phyloP scores from a whole-genome alignment of 441 rosid species.

The Biscutella laevigata region DNA sequence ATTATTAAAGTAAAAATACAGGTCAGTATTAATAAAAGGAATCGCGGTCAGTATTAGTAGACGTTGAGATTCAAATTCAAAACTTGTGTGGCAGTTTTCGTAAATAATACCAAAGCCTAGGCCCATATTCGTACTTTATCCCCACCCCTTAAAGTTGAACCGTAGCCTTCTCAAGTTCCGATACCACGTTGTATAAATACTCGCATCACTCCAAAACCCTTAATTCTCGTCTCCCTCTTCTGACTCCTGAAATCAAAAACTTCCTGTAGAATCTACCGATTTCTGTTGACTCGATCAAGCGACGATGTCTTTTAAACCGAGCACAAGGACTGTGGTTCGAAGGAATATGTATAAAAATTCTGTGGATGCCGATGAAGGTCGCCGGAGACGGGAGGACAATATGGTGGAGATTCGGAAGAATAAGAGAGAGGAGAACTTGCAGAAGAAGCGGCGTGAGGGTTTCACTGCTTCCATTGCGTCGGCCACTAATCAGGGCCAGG shows the following conservation, averaged over 20 bases:
- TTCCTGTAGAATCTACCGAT: not conserved
- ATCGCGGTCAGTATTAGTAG: not conserved
- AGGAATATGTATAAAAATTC: constrained; percentile 45
- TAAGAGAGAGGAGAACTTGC: constrained; percentile 48
- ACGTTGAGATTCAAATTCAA: constrained; percentile 52
- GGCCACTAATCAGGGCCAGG: constrained; percentile 9
- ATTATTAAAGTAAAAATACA: not conserved
- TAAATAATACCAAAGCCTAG: constrained; percentile 20
- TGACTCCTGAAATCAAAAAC: not conserved
- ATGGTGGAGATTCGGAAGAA: constrained; percentile 65
- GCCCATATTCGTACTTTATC: constrained; percentile 5
- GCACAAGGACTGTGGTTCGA: constrained; percentile 47
- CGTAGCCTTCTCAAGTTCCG: not conserved
- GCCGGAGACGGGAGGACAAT: constrained; percentile 56
- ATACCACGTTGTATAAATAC: not conserved
- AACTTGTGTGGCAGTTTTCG: constrained; percentile 35
- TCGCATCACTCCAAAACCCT: constrained; percentile 17
- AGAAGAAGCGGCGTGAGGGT: constrained; percentile 56
- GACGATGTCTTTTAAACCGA: constrained; percentile 48
- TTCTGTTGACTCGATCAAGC: not conserved
- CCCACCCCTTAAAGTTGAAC: not conserved
- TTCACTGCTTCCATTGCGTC: constrained; percentile 20
- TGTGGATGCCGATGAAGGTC: constrained; percentile 56
- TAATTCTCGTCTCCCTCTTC: not conserved
- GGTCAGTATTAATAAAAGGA: not conserved